Base-by-base conservation (phyloP, 768 basidiomycete genomes). In the Tulasnella sp. region DNA sequence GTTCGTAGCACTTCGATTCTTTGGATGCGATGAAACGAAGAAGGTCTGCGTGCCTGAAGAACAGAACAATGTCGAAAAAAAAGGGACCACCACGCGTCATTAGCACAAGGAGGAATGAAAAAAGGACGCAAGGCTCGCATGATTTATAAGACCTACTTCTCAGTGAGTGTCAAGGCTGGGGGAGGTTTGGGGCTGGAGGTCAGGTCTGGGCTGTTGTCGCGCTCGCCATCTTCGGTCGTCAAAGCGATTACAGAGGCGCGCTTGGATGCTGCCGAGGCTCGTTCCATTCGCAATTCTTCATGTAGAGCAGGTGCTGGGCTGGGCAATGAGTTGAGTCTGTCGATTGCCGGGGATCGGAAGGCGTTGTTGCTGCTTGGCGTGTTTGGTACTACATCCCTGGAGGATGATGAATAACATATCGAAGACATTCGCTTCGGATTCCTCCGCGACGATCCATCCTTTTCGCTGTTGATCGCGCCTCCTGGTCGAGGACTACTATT, bases 1-100 rank as follows among this genome's bases (percentile, higher is more conserved):
- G 75, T 60, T 92, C 88, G 42, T 91, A 78, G 65, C 86, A 89
- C 68, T 82, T 85, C 0, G 85, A 80, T 68, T 91, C 89, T 64
- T 91, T 90, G 71, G 89, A 87, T 0, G 89, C 88, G 52, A 92
- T 92, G 61, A 85, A 84, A 29, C 79, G 84, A n/a, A 91, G 73
- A 1, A 92, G 72, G 56, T 90, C 88, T 4, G 84, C 81, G 65
- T 92, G 86, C 66, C 89, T 91, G 63, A 44, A 44, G 34, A 44
- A 24, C 29, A 41, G 51, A 9, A n/a, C n/a, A n/a, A n/a, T n/a
- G n/a, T n/a, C n/a, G 10, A 10, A 27, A 29, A 11, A 23, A 30
- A 3, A n/a, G n/a, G n/a, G n/a, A n/a, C n/a, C n/a, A n/a, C n/a
- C n/a, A n/a, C n/a, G n/a, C n/a, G n/a, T n/a, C n/a, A n/a, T n/a